phyloP scores from a whole-genome alignment of 495 filamentous ascomycete genomes.

The Trichoderma asperelloides region DNA sequence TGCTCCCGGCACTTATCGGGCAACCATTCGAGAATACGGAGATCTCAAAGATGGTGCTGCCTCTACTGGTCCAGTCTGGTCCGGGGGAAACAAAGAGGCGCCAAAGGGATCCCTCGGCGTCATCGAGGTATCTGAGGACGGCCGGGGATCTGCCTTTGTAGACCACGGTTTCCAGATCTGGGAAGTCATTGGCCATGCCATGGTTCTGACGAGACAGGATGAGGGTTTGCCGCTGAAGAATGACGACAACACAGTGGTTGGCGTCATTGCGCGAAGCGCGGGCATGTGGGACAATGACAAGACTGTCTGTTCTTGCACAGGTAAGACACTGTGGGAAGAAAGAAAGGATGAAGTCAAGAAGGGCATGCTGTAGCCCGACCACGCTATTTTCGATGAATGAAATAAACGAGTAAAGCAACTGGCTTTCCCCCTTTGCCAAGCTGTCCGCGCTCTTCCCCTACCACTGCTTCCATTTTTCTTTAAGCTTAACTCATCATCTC shows the following conservation, averaged over 20 bases:
- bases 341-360: conserved; percentile 76
- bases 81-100: conserved; percentile 32
- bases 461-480: neutral
- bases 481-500: conserved; percentile 8
- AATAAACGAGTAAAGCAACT: neutral
- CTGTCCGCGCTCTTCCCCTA: neutral
- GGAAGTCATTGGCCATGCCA: conserved; percentile 89
- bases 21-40: conserved; percentile 76
- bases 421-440: neutral
- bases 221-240: conserved; percentile 50
- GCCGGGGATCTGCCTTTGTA: conserved; percentile 67
- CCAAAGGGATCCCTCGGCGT: conserved; percentile 64
- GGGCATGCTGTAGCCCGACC: conserved; percentile 64
- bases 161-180: conserved; percentile 78
- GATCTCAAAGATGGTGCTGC: conserved; percentile 77
- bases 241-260: conserved; percentile 75
- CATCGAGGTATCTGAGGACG: conserved; percentile 57
- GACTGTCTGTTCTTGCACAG: conserved; percentile 87
- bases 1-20: conserved; percentile 69
- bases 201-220: conserved; percentile 63
- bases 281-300: conserved; percentile 99
- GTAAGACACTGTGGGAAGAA: conserved; percentile 98
- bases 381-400: neutral
- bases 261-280: conserved; percentile 88
- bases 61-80: conserved; percentile 80